Conservation (phyloP, 352 stramenopile genomes). For the Globisporangium iwayamae region DNA sequence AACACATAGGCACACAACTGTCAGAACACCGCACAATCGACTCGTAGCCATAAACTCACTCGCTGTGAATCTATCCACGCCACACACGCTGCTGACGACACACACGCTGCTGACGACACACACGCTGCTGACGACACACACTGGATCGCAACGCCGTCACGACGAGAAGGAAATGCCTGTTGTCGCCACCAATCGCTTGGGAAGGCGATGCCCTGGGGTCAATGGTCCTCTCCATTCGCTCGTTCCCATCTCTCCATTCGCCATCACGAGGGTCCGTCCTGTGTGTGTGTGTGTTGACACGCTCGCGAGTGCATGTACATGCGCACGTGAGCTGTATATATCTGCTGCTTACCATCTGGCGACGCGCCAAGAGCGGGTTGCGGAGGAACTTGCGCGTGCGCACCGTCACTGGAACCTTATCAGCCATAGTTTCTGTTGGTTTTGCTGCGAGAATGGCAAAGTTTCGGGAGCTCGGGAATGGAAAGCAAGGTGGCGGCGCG, state of each 20-base stretch:
- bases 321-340: neutral
- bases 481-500: neutral
- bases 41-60: neutral
- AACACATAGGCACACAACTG: neutral
- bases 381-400: slow-evolving; percentile 99
- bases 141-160: neutral
- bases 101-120: no score
- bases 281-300: neutral
- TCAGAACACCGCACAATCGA: neutral
- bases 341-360: slow-evolving; percentile 93
- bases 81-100: neutral
- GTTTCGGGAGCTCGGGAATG: slow-evolving; percentile 15
- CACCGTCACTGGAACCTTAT: slow-evolving; percentile 95
- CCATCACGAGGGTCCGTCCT: no score
- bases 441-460: slow-evolving; percentile 45
- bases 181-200: no score
- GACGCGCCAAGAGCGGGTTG: slow-evolving; percentile 96
- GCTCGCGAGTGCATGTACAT: neutral
- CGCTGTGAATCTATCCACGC: neutral
- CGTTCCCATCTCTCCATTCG: no score
- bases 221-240: no score
- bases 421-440: slow-evolving; percentile 86
- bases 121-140: neutral
- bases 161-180: no score
- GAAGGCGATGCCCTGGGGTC: no score